A percentile compares a stretch with the other conserved stretches of the same genome.
Conservation (phyloP, 1,139 yeast species). For the Lodderomyces metapsilosis region DNA sequence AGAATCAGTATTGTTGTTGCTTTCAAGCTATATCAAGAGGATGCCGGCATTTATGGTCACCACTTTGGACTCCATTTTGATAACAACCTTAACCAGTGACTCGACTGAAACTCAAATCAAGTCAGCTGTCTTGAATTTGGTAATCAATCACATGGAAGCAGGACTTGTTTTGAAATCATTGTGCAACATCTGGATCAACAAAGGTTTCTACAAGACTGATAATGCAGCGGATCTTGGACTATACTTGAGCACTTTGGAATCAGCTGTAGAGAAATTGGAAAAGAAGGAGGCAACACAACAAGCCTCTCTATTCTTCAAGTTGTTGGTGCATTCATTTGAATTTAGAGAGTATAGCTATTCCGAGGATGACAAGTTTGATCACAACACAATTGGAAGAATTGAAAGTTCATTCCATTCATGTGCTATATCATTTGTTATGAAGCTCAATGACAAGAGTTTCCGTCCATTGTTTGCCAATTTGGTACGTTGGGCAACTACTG, state of each 20-base stretch:
- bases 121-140: constrained; percentile 59
- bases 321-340: constrained; percentile 73
- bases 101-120: constrained; percentile 60
- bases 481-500: constrained; percentile 92
- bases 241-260: constrained; percentile 64
- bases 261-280: constrained; percentile 62
- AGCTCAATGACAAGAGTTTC: constrained; percentile 89
- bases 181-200: constrained; percentile 56
- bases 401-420: constrained; percentile 75
- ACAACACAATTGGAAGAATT: constrained; percentile 74
- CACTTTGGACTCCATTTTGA: constrained; percentile 60
- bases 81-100: constrained; percentile 55
- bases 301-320: constrained; percentile 67
- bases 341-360: constrained; percentile 49
- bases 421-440: constrained; percentile 78
- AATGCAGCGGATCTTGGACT: constrained; percentile 65
- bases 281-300: constrained; percentile 73
- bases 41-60: constrained; percentile 85
- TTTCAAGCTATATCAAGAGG: constrained; percentile 74
- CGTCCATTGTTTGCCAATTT: constrained; percentile 86
- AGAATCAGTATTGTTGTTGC: constrained; percentile 65
- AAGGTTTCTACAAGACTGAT: constrained; percentile 31
- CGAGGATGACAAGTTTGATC: constrained; percentile 48
- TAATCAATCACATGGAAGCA: constrained; percentile 69
- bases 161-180: constrained; percentile 61